These are phyloP conservation scores for Hirschfeldia incana DNA, from an alignment of 345 rosid species.

Conservation along the genomic window DNA sequence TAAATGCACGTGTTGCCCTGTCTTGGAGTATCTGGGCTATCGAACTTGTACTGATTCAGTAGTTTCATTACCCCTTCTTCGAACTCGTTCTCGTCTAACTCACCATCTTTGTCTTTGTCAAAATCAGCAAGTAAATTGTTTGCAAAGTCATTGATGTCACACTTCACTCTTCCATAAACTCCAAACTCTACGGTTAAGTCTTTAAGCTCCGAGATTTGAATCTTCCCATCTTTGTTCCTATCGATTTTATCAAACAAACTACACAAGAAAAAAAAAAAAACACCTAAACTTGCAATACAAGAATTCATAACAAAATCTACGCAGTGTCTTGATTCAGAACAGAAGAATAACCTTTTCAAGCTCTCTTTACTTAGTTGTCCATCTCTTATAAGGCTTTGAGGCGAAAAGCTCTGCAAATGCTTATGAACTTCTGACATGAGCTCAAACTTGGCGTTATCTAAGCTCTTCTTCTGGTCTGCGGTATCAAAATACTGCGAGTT, in stretches of 20 bases:
- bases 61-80: slow-evolving; percentile 38
- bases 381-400: slow-evolving; percentile 36
- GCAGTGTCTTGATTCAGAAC: background rate
- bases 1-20: slow-evolving; percentile 33
- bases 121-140: slow-evolving; percentile 33
- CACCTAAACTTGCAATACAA: background rate
- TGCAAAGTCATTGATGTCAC: slow-evolving; percentile 43
- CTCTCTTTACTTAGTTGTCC: slow-evolving; percentile 43
- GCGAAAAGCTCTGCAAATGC: slow-evolving; percentile 40
- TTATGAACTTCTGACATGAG: slow-evolving; percentile 44
- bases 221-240: slow-evolving; percentile 42
- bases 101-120: slow-evolving; percentile 40
- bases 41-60: slow-evolving; percentile 36
- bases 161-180: slow-evolving; percentile 37
- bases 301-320: background rate
- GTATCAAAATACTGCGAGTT: slow-evolving; percentile 32
- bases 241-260: slow-evolving; percentile 40
- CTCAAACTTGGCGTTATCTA: slow-evolving; percentile 41
- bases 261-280: background rate
- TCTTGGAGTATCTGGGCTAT: slow-evolving; percentile 33
- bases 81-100: slow-evolving; percentile 35
- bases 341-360: slow-evolving; percentile 36
- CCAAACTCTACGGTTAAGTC: slow-evolving; percentile 42
- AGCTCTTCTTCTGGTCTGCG: slow-evolving; percentile 38
- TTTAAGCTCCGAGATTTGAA: slow-evolving; percentile 40